phyloP scores from a whole-genome alignment of 305 asterid species.

The Solanum aculeatissimum region DNA sequence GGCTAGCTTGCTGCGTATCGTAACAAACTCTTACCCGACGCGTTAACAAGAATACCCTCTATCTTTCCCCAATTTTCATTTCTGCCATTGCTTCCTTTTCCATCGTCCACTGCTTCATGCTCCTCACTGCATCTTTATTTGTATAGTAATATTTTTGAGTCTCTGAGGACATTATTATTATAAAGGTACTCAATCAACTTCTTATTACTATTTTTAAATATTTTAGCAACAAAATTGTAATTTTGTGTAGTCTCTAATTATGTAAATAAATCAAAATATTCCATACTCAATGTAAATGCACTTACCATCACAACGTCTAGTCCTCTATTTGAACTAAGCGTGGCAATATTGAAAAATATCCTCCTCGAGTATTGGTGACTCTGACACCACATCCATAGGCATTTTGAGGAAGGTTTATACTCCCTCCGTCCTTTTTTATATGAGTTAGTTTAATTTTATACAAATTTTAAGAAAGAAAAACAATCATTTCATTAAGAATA shows the following conservation, averaged over 20 bases:
- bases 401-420: neutral
- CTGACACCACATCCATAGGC: neutral
- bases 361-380: neutral
- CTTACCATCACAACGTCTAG: neutral
- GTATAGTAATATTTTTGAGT: neutral
- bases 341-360: neutral
- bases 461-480: too few relatives aligned
- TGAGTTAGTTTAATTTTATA: too few relatives aligned
- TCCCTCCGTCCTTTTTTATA: too few relatives aligned
- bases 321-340: neutral
- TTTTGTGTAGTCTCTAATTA: neutral
- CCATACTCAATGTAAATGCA: neutral
- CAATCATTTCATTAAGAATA: too few relatives aligned
- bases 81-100: neutral
- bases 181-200: neutral
- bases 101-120: neutral
- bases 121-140: too few relatives aligned
- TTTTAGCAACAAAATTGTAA: neutral
- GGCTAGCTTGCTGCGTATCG: neutral
- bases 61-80: neutral
- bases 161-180: neutral
- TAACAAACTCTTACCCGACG: neutral
- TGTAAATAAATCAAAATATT: neutral
- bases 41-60: conserved; percentile 3
- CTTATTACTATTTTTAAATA: neutral